Evolutionary conservation across 2,329 filamentous ascomycete genomes (phyloP).

Genomic region (Aurifilum marmelostoma): DNA sequence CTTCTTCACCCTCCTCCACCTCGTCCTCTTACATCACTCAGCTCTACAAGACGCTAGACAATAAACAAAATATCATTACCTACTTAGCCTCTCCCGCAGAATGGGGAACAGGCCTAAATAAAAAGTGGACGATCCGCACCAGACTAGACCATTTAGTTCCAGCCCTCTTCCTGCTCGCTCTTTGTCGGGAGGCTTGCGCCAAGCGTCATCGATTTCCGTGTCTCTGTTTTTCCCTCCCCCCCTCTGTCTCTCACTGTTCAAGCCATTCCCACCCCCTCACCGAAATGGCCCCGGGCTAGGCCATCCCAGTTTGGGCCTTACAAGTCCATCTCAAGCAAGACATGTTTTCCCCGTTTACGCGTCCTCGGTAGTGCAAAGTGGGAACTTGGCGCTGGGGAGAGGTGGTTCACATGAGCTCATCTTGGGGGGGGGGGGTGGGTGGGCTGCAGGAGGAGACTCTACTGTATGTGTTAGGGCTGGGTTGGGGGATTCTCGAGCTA

Average conservation of each 20-base stretch:
- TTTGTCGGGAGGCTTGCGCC: constrained; percentile 9
- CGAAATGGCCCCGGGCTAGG: too few relatives aligned
- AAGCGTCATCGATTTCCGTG: constrained; percentile 23
- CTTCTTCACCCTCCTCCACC: neutral
- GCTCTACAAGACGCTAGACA: neutral
- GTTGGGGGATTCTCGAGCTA: neutral
- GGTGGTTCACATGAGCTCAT: constrained; percentile 23
- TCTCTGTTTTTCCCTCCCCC: neutral
- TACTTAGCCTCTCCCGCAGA: constrained; percentile 18
- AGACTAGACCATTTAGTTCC: neutral
- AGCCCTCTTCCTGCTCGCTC: neutral
- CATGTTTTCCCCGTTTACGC: neutral
- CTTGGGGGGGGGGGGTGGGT: neutral
- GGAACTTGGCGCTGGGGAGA: constrained; percentile 2
- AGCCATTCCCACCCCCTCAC: too few relatives aligned
- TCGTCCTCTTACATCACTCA: neutral
- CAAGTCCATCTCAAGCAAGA: neutral
- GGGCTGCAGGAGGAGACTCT: neutral
- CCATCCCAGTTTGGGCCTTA: too few relatives aligned
- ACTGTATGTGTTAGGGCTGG: neutral
- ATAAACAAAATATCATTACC: too few relatives aligned
- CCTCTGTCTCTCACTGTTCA: too few relatives aligned
- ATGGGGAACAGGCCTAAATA: constrained; percentile 10
- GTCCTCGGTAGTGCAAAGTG: neutral
- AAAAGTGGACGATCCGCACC: neutral